These are phyloP conservation scores for Colletotrichum salicis DNA, from an alignment of 2,329 filamentous ascomycete genomes.

Conservation along the genomic window DNA sequence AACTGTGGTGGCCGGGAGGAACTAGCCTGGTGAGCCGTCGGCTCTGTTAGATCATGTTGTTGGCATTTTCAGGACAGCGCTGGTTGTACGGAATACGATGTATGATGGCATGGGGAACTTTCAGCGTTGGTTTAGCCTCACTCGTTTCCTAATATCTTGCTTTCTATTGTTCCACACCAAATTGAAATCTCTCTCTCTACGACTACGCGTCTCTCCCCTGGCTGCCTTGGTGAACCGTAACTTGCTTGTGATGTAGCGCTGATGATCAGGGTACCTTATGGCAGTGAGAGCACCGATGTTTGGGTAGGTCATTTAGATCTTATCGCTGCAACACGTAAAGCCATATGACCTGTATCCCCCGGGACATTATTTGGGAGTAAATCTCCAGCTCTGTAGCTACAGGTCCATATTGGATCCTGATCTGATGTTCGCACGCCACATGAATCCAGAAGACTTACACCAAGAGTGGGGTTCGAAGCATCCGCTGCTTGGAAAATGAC, in stretches of 20 bases:
- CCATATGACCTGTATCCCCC: no score
- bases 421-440: not conserved
- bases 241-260: not conserved
- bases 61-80: not conserved
- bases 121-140: not conserved
- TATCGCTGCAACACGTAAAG: not conserved
- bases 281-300: not conserved
- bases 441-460: not conserved
- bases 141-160: not conserved
- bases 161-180: not conserved
- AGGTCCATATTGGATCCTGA: not conserved
- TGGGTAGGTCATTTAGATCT: not conserved
- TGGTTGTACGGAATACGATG: not conserved
- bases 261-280: not conserved
- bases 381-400: no score
- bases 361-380: no score
- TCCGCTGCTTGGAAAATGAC: not conserved
- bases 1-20: constrained; percentile 27
- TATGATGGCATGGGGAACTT: not conserved
- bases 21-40: constrained; percentile 35
- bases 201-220: not conserved
- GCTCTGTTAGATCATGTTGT: not conserved
- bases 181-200: not conserved
- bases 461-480: not conserved
- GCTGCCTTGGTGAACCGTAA: not conserved